Evolutionary conservation across 2,329 filamentous ascomycete species (phyloP), one percentile per base, ranked within the genome.

Genomic region (Grosmannia penicillata): DNA sequence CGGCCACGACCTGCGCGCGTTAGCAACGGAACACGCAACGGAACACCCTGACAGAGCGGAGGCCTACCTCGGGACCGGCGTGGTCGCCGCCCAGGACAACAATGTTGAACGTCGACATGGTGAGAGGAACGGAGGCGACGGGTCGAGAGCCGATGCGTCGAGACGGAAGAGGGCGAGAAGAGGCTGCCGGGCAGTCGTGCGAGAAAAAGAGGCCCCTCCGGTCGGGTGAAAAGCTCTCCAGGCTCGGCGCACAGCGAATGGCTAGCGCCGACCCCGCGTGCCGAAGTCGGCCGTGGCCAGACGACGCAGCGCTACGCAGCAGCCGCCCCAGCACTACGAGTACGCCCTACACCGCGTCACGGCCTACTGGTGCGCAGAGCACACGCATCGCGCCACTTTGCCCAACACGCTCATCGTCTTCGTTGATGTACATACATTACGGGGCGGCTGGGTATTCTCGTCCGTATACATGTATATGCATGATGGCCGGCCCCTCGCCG

Each of bases 1-100:
- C 86, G 47, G 75, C 74, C 41, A 85, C 77, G 47, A 94, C 83
- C 82, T 83, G 35, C 7, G 11, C 17, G 10, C n/a, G 10, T 30
- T 23, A 50, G 43, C 42, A 19, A 26, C 35, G 36, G 10, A 26
- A 9, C 37, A 36, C 8, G 32, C 18, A 32, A 21, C 8, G 21
- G 15, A 21, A 8, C 13, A 36, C 22, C 27, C n/a, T n/a, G n/a
- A 14, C 11, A 15, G 8, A 18, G 7, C 6, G 15, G 8, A 22
- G 33, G 50, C 72, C 51, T 60, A 85, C 82, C 75, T 93, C 83
- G 1, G 84, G 84, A 57, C 84, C 83, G 53, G 79, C 84, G 60
- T 91, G 82, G 65, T 93, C 85, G 53, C 82, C 82, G 37, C 61
- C 80, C 57, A 89, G 83, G 42, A 89, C 80, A 45, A 87, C 82